phyloP scores from a whole-genome alignment of 352 stramenopile species.

The Phytophthora chlamydospora region DNA sequence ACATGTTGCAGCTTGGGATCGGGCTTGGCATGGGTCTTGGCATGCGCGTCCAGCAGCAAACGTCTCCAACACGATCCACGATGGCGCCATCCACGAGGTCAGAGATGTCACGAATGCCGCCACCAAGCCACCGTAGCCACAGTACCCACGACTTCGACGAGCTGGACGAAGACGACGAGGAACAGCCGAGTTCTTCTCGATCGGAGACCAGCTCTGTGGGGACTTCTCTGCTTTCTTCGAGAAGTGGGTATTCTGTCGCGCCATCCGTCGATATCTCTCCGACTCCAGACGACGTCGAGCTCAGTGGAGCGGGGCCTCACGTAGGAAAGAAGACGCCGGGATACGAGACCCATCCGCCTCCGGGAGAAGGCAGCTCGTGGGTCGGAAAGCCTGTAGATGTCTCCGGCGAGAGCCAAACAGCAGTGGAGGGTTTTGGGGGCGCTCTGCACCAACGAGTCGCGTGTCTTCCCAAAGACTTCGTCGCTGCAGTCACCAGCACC shows the following conservation, averaged over 20 bases:
- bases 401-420: constrained; percentile 63
- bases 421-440: constrained; percentile 63
- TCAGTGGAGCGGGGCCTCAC: constrained; percentile 34
- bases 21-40: constrained; percentile 91
- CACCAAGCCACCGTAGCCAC: constrained; percentile 8
- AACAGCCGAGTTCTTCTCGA: constrained; percentile 29
- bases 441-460: constrained; percentile 70
- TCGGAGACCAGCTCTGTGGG: constrained; percentile 41
- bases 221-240: constrained; percentile 33
- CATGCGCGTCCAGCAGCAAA: constrained; percentile 61
- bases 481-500: constrained; percentile 63
- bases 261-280: constrained; percentile 56
- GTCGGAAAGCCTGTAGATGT: constrained; percentile 57
- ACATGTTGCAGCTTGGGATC: constrained; percentile 85
- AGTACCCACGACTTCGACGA: constrained; percentile 14
- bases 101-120: constrained; percentile 15
- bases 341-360: constrained; percentile 59
- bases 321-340: constrained; percentile 60
- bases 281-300: constrained; percentile 61
- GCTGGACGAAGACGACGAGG: constrained; percentile 27
- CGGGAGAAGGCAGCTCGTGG: constrained; percentile 67
- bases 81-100: constrained; percentile 16
- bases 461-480: constrained; percentile 71
- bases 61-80: constrained; percentile 18
- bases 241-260: constrained; percentile 44